Base-by-base conservation (phyloP, 306 rosid species). In the Bauhinia variegata region DNA sequence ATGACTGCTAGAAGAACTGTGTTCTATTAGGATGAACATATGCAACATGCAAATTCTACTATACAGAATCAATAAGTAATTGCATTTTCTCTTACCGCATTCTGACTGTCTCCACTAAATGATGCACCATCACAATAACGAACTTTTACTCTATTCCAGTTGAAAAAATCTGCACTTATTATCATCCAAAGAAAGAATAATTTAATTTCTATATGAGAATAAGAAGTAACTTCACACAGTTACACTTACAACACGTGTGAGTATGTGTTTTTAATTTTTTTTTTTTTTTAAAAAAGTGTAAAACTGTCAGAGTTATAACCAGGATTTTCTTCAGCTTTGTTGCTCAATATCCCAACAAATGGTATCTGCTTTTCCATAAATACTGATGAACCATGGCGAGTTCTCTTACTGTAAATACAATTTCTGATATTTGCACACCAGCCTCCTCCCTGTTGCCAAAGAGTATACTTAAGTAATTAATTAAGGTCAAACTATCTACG, bases 61-160 rank as follows among this genome's bases (percentile, higher is more conserved):
- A 28, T 39, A 14, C 48, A 63, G 43, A 63, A 31, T 2, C 2
- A 23, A 51, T 18, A 51, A 30, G 48, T 18, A 36, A 38, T 52
- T 28, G 39, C 53, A 63, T 58, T 48, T 51, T 50, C 49, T 68
- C 77, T 54, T 64, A 86, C 96, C 87, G 63, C 73, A 75, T 79
- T 77, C 60, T 81, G 79, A 61, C 89, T 72, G 73, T 91, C 88
- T 51, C 97, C 97, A 15, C 75, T 76, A 72, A 91, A 91, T 11
- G 97, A 91, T n/a, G 96, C 96, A 28, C 97, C 97, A 15, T 91
- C 97, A 72, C 96, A 91, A 58, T 91, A 91, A 19, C 96, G 97
- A 41, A 91, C 48, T 88, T 88, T 91, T 60, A 88, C 84, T 66
- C 91, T 78, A 70, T 91, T 86, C 97, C 93, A 88, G 68, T 88